A percentile compares a stretch with the other conserved stretches of the same genome.
Evolutionary conservation across 2,329 filamentous ascomycete genomes (phyloP).

Genomic region (Colletotrichum sp.): DNA sequence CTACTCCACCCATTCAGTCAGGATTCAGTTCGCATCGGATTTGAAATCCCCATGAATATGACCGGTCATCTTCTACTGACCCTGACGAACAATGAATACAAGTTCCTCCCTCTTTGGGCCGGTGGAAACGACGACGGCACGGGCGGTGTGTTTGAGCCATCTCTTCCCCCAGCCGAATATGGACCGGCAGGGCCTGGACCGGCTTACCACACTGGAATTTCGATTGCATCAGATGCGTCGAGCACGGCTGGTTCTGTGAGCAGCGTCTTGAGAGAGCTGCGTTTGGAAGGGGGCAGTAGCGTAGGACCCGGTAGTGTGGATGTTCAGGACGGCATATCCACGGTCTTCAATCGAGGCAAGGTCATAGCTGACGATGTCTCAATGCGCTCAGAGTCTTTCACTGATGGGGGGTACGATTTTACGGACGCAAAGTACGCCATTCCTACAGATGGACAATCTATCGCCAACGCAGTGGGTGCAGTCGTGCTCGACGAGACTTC

Average conservation of each 20-base stretch:
- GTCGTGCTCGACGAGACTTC: conserved; percentile 3
- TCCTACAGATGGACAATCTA: conserved; percentile 33
- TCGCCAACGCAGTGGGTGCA: conserved; percentile 22
- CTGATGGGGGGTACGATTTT: conserved; percentile 33
- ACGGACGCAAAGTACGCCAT: conserved; percentile 37
- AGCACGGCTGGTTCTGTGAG: conserved; percentile 39
- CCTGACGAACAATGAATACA: conserved; percentile 61
- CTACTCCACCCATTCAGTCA: conserved; percentile 8
- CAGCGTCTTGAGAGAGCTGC: conserved; percentile 37
- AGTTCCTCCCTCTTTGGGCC: conserved; percentile 70
- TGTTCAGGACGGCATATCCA: conserved; percentile 45
- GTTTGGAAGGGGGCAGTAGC: conserved; percentile 35
- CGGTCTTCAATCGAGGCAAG: conserved; percentile 32
- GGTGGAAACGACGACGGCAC: conserved; percentile 59
- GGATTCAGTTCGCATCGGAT: conserved; percentile 29
- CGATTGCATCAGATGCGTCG: conserved; percentile 37
- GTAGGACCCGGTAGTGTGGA: conserved; percentile 37
- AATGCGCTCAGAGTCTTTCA: conserved; percentile 40
- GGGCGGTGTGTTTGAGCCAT: conserved; percentile 51
- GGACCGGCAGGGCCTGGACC: conserved; percentile 53
- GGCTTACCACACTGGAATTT: conserved; percentile 49
- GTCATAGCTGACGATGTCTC: conserved; percentile 39
- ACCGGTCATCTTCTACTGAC: conserved; percentile 55
- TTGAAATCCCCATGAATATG: conserved; percentile 38
- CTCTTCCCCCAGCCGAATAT: conserved; percentile 45